phyloP scores from a whole-genome alignment of 805 yeast species.

The Candida gorgasii region DNA sequence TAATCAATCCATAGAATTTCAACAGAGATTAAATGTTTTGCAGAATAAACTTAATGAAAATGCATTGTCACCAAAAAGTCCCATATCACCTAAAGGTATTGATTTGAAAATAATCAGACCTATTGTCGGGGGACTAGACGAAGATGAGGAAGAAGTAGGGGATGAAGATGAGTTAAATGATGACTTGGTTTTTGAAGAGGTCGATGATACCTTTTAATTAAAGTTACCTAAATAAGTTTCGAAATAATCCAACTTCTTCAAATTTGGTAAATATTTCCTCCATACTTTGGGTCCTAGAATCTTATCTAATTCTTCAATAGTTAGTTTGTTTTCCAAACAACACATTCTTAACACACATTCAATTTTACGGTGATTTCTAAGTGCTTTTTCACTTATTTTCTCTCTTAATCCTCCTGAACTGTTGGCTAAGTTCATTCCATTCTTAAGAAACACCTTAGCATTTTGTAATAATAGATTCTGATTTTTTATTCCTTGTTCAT shows the following conservation, averaged over 20 bases:
- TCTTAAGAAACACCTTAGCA: slow-evolving; percentile 44
- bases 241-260: slow-evolving; percentile 29
- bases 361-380: slow-evolving; percentile 40
- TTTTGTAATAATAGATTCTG: slow-evolving; percentile 36
- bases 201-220: slow-evolving; percentile 3
- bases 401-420: slow-evolving; percentile 55
- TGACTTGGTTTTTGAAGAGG: too few species aligned
- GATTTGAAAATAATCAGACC: slow-evolving; percentile 65
- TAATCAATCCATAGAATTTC: slow-evolving; percentile 52
- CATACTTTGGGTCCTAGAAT: slow-evolving; percentile 32
- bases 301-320: slow-evolving; percentile 27
- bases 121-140: slow-evolving; percentile 50
- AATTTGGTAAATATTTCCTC: slow-evolving; percentile 27
- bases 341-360: slow-evolving; percentile 50
- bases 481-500: slow-evolving; percentile 32
- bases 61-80: not conserved
- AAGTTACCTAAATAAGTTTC: slow-evolving; percentile 12
- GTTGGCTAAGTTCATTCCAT: slow-evolving; percentile 46
- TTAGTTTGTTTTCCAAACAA: slow-evolving; percentile 42
- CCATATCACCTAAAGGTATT: slow-evolving; percentile 38
- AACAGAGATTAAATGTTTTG: slow-evolving; percentile 32
- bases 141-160: slow-evolving; percentile 8
- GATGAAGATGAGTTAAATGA: slow-evolving; percentile 6
- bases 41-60: slow-evolving; percentile 5
- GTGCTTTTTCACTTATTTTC: slow-evolving; percentile 41